These are phyloP conservation scores for Mortierella sp. DNA, from an alignment of 371 early-diverging fungal species.

Conservation along the genomic window DNA sequence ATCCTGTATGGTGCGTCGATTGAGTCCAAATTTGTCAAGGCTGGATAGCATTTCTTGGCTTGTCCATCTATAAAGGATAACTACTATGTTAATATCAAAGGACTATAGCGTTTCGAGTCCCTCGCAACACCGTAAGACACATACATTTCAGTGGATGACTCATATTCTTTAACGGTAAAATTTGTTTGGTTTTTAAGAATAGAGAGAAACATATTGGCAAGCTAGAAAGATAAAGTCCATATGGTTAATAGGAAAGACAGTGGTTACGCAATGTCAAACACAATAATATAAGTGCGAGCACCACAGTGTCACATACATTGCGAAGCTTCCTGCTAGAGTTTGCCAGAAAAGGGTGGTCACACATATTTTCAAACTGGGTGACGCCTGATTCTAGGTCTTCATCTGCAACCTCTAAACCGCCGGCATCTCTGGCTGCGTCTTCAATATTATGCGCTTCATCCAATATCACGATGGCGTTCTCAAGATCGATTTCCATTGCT, in stretches of 20 bases:
- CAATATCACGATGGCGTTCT: slow-evolving; percentile 81
- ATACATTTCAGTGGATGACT: slow-evolving; percentile 60
- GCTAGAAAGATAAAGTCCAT: background rate
- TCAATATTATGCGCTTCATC: slow-evolving; percentile 86
- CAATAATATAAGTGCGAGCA: background rate
- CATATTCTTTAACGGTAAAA: slow-evolving; percentile 58
- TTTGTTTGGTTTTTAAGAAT: slow-evolving; percentile 29
- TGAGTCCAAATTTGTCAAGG: slow-evolving; percentile 49
- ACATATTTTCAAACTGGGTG: slow-evolving; percentile 59
- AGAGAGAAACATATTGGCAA: slow-evolving; percentile 12
- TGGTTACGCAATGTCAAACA: background rate
- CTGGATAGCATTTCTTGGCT: slow-evolving; percentile 48
- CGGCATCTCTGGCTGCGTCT: slow-evolving; percentile 67
- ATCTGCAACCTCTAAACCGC: slow-evolving; percentile 66
- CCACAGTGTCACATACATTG: slow-evolving; percentile 44
- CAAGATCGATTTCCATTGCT: slow-evolving; percentile 69
- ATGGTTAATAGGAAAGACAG: background rate
- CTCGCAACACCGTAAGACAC: background rate
- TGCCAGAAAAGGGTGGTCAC: slow-evolving; percentile 22
- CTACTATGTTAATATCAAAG: background rate
- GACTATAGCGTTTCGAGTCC: background rate
- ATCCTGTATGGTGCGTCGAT: slow-evolving; percentile 15
- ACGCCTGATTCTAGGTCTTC: slow-evolving; percentile 50
- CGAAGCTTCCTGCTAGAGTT: slow-evolving; percentile 54
- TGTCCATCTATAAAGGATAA: slow-evolving; percentile 50